phyloP scores from a whole-genome alignment of 2,329 filamentous ascomycete genomes.

The Fusarium dlaminii region DNA sequence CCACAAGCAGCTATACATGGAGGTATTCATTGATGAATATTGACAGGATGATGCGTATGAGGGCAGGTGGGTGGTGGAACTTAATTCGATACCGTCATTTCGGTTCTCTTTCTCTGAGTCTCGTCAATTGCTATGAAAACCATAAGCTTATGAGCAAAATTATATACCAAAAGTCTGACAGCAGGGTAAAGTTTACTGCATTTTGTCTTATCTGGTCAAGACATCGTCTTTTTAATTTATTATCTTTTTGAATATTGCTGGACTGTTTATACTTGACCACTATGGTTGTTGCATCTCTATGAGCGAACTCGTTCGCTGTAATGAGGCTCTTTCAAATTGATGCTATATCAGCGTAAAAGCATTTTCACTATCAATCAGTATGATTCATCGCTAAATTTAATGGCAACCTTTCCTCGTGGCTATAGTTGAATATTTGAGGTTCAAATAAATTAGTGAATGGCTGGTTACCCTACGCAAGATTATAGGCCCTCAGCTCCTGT shows the following conservation, averaged over 20 bases:
- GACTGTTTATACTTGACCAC: neutral
- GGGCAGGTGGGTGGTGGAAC: neutral
- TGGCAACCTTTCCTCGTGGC: neutral
- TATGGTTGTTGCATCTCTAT: too few relatives aligned
- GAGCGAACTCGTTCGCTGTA: neutral
- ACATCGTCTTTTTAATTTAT: neutral
- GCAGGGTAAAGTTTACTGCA: neutral
- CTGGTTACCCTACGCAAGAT: neutral
- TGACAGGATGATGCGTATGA: neutral
- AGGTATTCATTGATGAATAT: conserved; percentile 3
- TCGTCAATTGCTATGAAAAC: conserved; percentile 6
- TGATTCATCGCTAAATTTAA: neutral
- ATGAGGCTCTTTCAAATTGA: neutral
- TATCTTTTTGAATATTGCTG: neutral
- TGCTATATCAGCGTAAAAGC: neutral
- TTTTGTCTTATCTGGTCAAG: neutral
- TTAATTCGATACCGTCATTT: conserved; percentile 20
- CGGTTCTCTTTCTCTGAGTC: neutral
- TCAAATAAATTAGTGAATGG: neutral
- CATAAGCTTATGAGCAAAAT: neutral
- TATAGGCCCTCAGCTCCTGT: neutral
- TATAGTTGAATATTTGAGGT: neutral
- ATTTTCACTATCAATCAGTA: neutral
- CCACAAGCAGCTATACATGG: conserved; percentile 9
- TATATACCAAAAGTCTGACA: neutral